A percentile compares a stretch with the other conserved stretches of the same genome.
Conservation (phyloP, 2,329 filamentous ascomycete genomes). For the Huntiella abstrusa region DNA sequence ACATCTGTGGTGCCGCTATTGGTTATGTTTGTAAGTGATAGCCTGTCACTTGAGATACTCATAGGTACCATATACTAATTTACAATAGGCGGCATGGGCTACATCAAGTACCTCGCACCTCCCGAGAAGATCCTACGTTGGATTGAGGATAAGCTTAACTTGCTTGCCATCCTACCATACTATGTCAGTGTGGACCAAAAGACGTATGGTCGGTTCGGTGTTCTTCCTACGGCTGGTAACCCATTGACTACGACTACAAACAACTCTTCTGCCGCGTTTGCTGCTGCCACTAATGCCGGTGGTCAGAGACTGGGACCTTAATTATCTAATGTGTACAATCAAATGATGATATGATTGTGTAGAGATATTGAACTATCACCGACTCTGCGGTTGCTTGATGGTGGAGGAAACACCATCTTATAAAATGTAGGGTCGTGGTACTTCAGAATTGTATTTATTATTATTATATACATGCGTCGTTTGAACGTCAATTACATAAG, state of each 20-base stretch:
- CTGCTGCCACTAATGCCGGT: conserved; percentile 30
- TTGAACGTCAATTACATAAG: too few relatives aligned
- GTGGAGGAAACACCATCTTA: neutral
- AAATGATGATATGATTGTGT: neutral
- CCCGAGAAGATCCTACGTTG: conserved; percentile 75
- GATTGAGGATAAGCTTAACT: conserved; percentile 73
- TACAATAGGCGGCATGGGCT: conserved; percentile 56
- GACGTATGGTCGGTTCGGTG: conserved; percentile 81
- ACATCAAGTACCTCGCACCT: conserved; percentile 74
- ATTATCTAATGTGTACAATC: neutral
- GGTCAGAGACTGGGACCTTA: conserved; percentile 53
- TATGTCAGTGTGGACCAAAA: conserved; percentile 93
- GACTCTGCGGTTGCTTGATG: too few relatives aligned
- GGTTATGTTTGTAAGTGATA: conserved; percentile 62
- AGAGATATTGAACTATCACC: neutral
- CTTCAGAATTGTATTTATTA: too few relatives aligned
- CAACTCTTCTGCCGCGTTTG: conserved; percentile 37
- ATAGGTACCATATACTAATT: neutral
- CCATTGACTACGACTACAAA: conserved; percentile 17
- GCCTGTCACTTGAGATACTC: neutral
- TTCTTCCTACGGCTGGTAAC: conserved; percentile 44
- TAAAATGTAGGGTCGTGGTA: neutral
- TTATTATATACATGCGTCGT: too few relatives aligned
- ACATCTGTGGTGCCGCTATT: conserved; percentile 63
- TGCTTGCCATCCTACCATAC: conserved; percentile 67